These are phyloP conservation scores for Claviceps monticola DNA, from an alignment of 2,329 filamentous ascomycete genomes.

Conservation along the genomic window DNA sequence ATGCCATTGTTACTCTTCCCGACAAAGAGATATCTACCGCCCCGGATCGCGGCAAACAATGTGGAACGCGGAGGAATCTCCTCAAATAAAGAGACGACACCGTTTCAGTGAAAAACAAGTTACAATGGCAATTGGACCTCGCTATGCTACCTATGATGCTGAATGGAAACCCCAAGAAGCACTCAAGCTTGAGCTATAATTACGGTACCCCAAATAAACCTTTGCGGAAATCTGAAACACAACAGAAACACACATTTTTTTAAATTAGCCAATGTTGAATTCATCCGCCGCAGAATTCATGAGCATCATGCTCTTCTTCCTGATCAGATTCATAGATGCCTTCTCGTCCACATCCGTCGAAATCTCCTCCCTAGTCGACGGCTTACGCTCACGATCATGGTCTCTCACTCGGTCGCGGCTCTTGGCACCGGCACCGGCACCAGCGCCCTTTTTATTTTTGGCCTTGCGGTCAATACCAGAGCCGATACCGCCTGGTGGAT, in stretches of 20 bases:
- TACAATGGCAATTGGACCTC: not conserved
- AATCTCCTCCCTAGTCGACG: not conserved
- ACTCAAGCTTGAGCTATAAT: not conserved
- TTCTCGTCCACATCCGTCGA: slow-evolving; percentile 16
- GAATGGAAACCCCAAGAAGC: not conserved
- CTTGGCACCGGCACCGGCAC: slow-evolving; percentile 7
- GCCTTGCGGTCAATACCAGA: slow-evolving; percentile 36
- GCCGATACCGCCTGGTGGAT: slow-evolving; percentile 74
- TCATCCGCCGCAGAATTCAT: slow-evolving; percentile 50
- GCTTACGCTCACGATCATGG: slow-evolving; percentile 10
- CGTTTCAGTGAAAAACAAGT: not conserved
- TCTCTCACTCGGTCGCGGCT: no score
- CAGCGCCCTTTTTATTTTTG: slow-evolving; percentile 18
- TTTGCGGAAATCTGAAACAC: no score
- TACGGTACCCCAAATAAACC: not conserved
- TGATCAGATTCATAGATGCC: slow-evolving; percentile 31
- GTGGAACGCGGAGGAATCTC: no score
- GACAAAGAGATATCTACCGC: no score
- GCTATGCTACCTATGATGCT: not conserved
- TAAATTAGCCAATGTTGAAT: slow-evolving; percentile 56
- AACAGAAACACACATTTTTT: not conserved
- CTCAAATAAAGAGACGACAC: not conserved
- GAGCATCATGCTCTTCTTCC: slow-evolving; percentile 50
- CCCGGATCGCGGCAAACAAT: no score
- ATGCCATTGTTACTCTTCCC: no score